Evolutionary conservation across 768 basidiomycete genomes (phyloP), one percentile per base, ranked within the genome.

Genomic region (Suillus paluster): DNA sequence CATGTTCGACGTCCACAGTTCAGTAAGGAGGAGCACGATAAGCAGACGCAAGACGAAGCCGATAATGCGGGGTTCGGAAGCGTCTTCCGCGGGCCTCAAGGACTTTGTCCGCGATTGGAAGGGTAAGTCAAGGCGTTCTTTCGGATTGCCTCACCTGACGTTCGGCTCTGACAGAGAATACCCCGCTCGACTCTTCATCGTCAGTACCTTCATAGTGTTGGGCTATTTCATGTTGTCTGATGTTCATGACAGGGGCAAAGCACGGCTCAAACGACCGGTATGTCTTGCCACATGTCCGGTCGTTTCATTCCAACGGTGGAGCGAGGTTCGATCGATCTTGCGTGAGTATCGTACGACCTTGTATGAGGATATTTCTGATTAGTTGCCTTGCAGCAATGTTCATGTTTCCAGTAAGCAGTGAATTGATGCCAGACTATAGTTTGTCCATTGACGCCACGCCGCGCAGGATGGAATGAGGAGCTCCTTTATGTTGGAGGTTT

Each of bases 291-390:
- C 60, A 78, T 89, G 63, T 79, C 92, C 1, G 87, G 90, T 14
- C 81, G 94, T 3, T 95, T 96, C 71, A 94, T 98, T 60, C 92
- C 94, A 14, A 97, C 95, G 0, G 94, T 98, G 8, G 95, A 97
- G 73, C 84, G 95, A 64, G 95, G 97, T 75, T 89, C 89, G 0
- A 88, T 95, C 60, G 94, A 92, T 75, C 78, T 95, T 42, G 87
- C 92, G 88, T 91, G 67, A 73, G 86, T 61, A 27, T 41, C 21
- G 34, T 34, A 23, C 38, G 41, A 23, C 45, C 49, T 53, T 30
- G 25, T 19, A 15, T 45, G 36, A 44, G 52, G 12, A 52, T 59
- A 17, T 27, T 25, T 66, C 3, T 59, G 56, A 46, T 38, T 34
- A 5, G 33, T 46, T 61, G 49, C 2, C 27, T 9, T 7, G 14